A percentile compares a stretch with the other conserved stretches of the same genome.
phyloP scores from a whole-genome alignment of 2,329 filamentous ascomycete genomes.

The Diplodia scrobiculata region DNA sequence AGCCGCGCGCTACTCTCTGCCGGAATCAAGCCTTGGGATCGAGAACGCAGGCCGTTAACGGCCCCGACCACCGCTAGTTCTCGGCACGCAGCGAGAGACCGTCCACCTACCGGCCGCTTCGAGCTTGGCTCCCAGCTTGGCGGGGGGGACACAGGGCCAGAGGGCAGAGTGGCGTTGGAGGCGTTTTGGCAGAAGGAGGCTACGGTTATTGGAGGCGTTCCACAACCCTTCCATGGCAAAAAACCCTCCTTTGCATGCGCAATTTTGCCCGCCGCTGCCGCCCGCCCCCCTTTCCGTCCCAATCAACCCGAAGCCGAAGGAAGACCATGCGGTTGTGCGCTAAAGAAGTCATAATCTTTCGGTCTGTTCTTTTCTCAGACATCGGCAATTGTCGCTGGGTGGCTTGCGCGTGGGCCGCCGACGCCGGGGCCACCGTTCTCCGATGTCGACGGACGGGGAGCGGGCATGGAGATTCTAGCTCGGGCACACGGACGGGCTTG shows the following conservation, averaged over 20 bases:
- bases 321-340: not conserved
- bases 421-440: not conserved
- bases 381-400: conserved; percentile 25
- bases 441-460: conserved; percentile 4
- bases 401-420: conserved; percentile 17
- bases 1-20: not conserved
- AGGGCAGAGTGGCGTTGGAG: not conserved
- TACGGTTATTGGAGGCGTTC: not conserved
- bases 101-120: not conserved
- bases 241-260: not conserved
- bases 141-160: not conserved
- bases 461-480: not conserved
- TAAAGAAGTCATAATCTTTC: not conserved
- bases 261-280: not conserved
- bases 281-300: not conserved
- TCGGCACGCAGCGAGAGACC: not conserved
- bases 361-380: conserved; percentile 12
- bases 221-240: not conserved
- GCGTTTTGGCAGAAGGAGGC: not conserved
- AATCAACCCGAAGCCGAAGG: not conserved
- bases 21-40: not conserved
- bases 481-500: not conserved
- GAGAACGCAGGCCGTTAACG: not conserved
- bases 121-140: conserved; percentile 14
- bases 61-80: conserved; percentile 2